These are phyloP conservation scores for Tolypocladium ovalisporum DNA, from an alignment of 2,329 filamentous ascomycete species.

Conservation along the genomic window DNA sequence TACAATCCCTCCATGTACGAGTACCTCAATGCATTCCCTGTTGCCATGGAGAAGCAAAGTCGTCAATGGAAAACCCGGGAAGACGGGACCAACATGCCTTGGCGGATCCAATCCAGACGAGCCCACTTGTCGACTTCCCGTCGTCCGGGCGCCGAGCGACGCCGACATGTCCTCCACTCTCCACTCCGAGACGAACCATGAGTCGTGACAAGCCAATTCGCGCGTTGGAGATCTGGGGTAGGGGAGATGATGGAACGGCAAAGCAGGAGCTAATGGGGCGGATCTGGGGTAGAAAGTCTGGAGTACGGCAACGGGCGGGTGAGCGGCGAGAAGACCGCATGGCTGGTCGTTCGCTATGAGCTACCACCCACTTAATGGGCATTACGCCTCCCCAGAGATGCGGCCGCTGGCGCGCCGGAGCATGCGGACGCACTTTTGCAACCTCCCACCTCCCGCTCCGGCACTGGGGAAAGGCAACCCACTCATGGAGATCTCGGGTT, in stretches of 20 bases:
- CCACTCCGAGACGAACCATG: background rate
- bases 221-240: background rate
- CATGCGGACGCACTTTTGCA: too few species aligned
- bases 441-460: too few species aligned
- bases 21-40: too few species aligned
- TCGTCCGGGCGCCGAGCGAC: background rate
- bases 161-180: background rate
- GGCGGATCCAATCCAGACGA: background rate
- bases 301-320: background rate
- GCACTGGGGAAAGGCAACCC: too few species aligned
- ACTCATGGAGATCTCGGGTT: background rate
- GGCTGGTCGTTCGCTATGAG: background rate
- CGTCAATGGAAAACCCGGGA: background rate
- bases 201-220: background rate
- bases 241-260: background rate
- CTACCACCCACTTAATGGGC: background rate
- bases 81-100: background rate
- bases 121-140: background rate
- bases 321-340: background rate
- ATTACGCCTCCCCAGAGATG: background rate
- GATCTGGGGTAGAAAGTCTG: background rate
- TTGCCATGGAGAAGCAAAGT: background rate
- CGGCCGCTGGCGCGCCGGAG: background rate
- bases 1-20: background rate
- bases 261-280: background rate